Conservation (phyloP, 495 filamentous ascomycete species). For the Talaromyces trachyspermus region DNA sequence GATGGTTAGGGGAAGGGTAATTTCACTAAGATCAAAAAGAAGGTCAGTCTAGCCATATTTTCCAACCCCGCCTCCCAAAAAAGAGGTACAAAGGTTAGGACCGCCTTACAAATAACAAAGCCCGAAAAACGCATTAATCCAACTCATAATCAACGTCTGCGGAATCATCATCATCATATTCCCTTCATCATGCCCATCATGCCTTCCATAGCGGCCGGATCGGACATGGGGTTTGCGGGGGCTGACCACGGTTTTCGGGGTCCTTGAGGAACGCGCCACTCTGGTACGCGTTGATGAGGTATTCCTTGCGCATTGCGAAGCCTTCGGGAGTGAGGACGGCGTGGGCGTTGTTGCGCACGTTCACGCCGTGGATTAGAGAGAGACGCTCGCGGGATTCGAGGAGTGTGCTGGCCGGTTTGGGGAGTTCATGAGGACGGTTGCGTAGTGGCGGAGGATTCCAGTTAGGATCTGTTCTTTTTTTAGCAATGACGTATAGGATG, state of each 20-base stretch:
- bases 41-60: no score
- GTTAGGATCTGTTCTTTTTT: conserved; percentile 64
- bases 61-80: neutral
- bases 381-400: conserved; percentile 81
- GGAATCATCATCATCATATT: conserved; percentile 99
- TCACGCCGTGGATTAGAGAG: conserved; percentile 75
- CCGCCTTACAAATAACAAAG: conserved; percentile 81
- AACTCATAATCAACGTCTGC: conserved; percentile 97
- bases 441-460: conserved; percentile 93
- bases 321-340: conserved; percentile 61
- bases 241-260: conserved; percentile 74
- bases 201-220: conserved; percentile 96
- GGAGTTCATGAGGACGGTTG: conserved; percentile 83
- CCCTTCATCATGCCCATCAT: conserved; percentile 99
- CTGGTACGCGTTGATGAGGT: conserved; percentile 71
- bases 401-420: conserved; percentile 71
- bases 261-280: conserved; percentile 84
- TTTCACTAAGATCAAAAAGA: no score
- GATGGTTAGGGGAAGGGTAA: conserved; percentile 93
- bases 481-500: neutral
- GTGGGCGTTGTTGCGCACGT: conserved; percentile 71
- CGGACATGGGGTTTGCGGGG: conserved; percentile 92
- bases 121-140: conserved; percentile 99
- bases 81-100: neutral
- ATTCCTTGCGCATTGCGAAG: conserved; percentile 72